Percentiles rank a stretch among this genome's conserved stretches.
Conservation (phyloP, 768 basidiomycete species). For the Cyclocybe cylindracea region DNA sequence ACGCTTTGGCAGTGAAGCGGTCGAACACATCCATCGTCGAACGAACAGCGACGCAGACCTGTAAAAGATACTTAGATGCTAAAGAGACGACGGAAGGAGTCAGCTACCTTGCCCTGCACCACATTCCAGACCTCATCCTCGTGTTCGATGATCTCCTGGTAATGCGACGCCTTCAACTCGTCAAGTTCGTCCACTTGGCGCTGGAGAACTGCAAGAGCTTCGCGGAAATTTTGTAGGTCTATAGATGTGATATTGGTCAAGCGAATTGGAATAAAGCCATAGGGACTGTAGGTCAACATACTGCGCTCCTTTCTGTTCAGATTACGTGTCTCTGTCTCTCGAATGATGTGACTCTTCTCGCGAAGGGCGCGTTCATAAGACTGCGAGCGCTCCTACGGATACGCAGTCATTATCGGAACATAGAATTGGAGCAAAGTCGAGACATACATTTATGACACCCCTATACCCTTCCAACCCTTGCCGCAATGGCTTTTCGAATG, state of each 20-base stretch:
- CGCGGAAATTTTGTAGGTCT: slow-evolving; percentile 90
- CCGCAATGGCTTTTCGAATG: slow-evolving; percentile 87
- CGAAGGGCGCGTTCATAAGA: slow-evolving; percentile 80
- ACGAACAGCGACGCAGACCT: slow-evolving; percentile 83
- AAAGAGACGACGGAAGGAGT: slow-evolving; percentile 4
- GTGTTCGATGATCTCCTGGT: slow-evolving; percentile 86
- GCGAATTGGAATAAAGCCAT: neutral
- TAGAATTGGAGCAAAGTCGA: neutral
- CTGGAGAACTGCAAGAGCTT: slow-evolving; percentile 79
- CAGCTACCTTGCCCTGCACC: slow-evolving; percentile 75
- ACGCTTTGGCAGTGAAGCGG: slow-evolving; percentile 84
- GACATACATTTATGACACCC: slow-evolving; percentile 62
- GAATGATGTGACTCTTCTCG: slow-evolving; percentile 84
- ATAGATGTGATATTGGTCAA: neutral
- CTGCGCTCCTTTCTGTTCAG: slow-evolving; percentile 87
- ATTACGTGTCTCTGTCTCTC: slow-evolving; percentile 81
- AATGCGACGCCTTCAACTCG: slow-evolving; percentile 80
- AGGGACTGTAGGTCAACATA: slow-evolving; percentile 35
- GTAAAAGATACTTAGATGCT: slow-evolving; percentile 8
- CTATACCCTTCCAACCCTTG: slow-evolving; percentile 83
- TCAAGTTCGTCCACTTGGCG: slow-evolving; percentile 92
- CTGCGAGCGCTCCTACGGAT: slow-evolving; percentile 73
- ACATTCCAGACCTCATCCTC: slow-evolving; percentile 97
- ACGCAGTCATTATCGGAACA: slow-evolving; percentile 1
- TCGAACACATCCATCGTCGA: slow-evolving; percentile 94